Evolutionary conservation across 2,329 filamentous ascomycete genomes (phyloP).

Genomic region (Colletotrichum spinosum): DNA sequence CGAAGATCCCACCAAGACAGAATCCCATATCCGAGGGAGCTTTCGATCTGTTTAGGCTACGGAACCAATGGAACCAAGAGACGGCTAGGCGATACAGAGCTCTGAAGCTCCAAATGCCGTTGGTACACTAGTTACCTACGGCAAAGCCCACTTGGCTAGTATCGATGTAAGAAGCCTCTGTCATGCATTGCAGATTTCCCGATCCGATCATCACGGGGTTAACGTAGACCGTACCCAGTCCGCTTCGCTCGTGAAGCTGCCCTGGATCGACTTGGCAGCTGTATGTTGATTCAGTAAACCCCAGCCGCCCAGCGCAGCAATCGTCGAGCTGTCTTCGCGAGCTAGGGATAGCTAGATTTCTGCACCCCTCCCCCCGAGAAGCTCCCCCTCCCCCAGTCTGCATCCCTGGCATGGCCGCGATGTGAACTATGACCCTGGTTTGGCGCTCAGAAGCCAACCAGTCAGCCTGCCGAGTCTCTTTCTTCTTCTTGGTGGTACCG

Average conservation of each 20-base stretch:
- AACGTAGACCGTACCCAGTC: background rate
- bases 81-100: background rate
- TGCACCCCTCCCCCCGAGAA: conserved; percentile 25
- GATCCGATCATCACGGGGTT: conserved; percentile 11
- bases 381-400: background rate
- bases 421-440: conserved; percentile 35
- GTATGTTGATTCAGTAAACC: conserved; percentile 11
- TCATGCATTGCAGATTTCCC: background rate
- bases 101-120: background rate
- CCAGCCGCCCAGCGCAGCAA: conserved; percentile 2
- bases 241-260: background rate
- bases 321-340: conserved; percentile 12
- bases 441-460: conserved; percentile 5
- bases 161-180: too few species aligned
- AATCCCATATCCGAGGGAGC: conserved; percentile 10
- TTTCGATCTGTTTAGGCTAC: background rate
- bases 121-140: too few species aligned
- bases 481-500: conserved; percentile 5
- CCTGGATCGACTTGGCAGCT: conserved; percentile 28
- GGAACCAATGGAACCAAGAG: too few species aligned
- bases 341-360: conserved; percentile 16
- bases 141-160: too few species aligned
- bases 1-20: conserved; percentile 3
- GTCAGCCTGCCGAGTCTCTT: background rate
- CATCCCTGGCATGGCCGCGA: conserved; percentile 31